Evolutionary conservation across 257 asterid species (phyloP), one percentile per base, ranked within the genome.

Genomic region (Thymus mandschuricus): DNA sequence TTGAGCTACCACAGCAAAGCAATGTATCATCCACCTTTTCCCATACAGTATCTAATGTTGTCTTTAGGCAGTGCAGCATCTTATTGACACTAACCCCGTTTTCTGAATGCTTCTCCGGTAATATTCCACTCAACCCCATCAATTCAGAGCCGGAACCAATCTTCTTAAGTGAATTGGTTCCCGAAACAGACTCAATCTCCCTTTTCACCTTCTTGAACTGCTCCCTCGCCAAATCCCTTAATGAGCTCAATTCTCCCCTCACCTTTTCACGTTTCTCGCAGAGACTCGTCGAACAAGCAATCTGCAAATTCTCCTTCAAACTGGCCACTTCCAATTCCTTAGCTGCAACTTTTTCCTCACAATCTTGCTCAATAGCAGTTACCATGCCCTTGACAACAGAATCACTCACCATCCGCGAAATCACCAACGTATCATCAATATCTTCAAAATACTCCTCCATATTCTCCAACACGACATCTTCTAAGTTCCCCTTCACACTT

Each of bases 361-460:
- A 88, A 66, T 89, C 95, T 72, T 89, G 89, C 57, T 91, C 98
- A 66, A 91, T 90, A 15, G 98, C 97, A 66, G 77, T 79, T 64
- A 94, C 97, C 89, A 94, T 84, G 70, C 99, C 97, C 79, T 86
- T 91, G 62, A 86, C 85, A 66, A 94, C 79, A 41, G 99, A 89
- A 71, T 94, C 87, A 73, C 89, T 84, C 10, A 94, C 99, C 96
- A 91, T 81, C 78, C 96, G 83, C 0, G 97, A 91, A 70, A 91
- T 80, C 67, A 66, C 75, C 40, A 94, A 70, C 49, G 92, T 76
- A 69, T 86, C 85, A 64, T 72, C 79, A 49, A 94, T 80, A 69
- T 88, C 96, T 15, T 89, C 92, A 84, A 76, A 76, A 70, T 85
- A 91, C 31, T 87, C 87, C 35, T 81, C 92, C 89, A 94, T 76